phyloP scores from a whole-genome alignment of 2,329 filamentous ascomycete species.

The Fusarium nelsonii region DNA sequence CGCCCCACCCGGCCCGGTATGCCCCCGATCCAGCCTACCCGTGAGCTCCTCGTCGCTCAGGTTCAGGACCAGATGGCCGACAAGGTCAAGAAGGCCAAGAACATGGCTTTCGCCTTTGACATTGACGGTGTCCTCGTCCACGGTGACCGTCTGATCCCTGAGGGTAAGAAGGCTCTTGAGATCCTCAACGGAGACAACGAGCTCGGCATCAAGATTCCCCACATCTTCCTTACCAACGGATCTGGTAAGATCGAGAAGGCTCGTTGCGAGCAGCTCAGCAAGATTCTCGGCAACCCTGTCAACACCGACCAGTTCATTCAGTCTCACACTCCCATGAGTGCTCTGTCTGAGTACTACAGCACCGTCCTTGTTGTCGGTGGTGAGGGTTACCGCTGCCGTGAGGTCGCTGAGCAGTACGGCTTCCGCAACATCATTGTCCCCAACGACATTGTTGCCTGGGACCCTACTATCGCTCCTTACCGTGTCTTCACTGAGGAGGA shows the following conservation, averaged over 20 bases:
- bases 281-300: slow-evolving; percentile 51
- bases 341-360: slow-evolving; percentile 79
- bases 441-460: slow-evolving; percentile 79
- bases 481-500: slow-evolving; percentile 72
- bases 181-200: slow-evolving; percentile 79
- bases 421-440: slow-evolving; percentile 85
- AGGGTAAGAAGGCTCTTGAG: slow-evolving; percentile 76
- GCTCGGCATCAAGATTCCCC: slow-evolving; percentile 85
- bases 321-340: slow-evolving; percentile 83
- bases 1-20: slow-evolving; percentile 65
- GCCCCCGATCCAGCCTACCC: slow-evolving; percentile 70
- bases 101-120: slow-evolving; percentile 83
- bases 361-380: slow-evolving; percentile 82
- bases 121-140: slow-evolving; percentile 93
- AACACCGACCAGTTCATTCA: slow-evolving; percentile 74
- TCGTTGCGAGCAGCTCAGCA: slow-evolving; percentile 80
- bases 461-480: slow-evolving; percentile 86
- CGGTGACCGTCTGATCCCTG: slow-evolving; percentile 80
- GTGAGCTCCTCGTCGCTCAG: slow-evolving; percentile 77
- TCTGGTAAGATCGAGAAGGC: slow-evolving; percentile 91
- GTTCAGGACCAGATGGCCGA: slow-evolving; percentile 75
- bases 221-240: slow-evolving; percentile 93
- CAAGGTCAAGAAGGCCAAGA: slow-evolving; percentile 77
- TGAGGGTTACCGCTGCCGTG: slow-evolving; percentile 77
- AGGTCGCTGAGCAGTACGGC: slow-evolving; percentile 69